These are phyloP conservation scores for Monosporascus cannonballus DNA, from an alignment of 2,329 filamentous ascomycete genomes.

Conservation along the genomic window DNA sequence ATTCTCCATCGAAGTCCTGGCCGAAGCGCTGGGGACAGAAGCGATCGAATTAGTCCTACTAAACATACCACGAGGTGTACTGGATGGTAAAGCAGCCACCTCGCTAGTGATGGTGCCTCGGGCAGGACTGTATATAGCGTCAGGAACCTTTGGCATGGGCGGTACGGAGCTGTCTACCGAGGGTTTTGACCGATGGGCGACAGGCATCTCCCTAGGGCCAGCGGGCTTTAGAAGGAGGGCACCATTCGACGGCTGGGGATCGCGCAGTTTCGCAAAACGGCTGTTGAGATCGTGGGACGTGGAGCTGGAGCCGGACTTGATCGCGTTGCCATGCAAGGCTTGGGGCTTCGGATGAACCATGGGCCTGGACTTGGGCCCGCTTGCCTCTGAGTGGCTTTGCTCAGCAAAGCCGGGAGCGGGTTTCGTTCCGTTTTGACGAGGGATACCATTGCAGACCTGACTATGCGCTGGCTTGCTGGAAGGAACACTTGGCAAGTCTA, in stretches of 20 bases:
- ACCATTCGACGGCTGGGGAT: conserved; percentile 35
- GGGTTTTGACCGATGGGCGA: conserved; percentile 35
- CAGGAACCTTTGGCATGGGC: conserved; percentile 62
- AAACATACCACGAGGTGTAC: conserved; percentile 57
- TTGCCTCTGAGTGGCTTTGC: neutral
- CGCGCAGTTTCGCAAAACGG: conserved; percentile 52
- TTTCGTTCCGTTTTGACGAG: neutral
- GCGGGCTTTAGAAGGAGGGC: conserved; percentile 36
- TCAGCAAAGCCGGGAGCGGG: neutral
- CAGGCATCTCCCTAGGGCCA: conserved; percentile 50
- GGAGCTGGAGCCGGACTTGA: conserved; percentile 33
- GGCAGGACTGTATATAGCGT: conserved; percentile 73
- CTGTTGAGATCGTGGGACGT: conserved; percentile 44
- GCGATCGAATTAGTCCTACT: conserved; percentile 51
- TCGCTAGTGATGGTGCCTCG: conserved; percentile 63
- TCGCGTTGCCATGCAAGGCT: conserved; percentile 55
- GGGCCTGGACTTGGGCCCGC: conserved; percentile 33
- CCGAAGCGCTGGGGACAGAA: conserved; percentile 26
- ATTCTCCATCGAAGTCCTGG: conserved; percentile 23
- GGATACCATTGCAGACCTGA: neutral
- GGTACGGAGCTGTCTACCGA: conserved; percentile 47
- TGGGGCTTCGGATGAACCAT: conserved; percentile 61
- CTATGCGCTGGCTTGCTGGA: conserved; percentile 5
- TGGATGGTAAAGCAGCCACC: conserved; percentile 58
- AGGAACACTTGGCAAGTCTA: conserved; percentile 14